These are phyloP conservation scores for Xanthoconium purpureum DNA, from an alignment of 768 basidiomycete species.

Conservation along the genomic window DNA sequence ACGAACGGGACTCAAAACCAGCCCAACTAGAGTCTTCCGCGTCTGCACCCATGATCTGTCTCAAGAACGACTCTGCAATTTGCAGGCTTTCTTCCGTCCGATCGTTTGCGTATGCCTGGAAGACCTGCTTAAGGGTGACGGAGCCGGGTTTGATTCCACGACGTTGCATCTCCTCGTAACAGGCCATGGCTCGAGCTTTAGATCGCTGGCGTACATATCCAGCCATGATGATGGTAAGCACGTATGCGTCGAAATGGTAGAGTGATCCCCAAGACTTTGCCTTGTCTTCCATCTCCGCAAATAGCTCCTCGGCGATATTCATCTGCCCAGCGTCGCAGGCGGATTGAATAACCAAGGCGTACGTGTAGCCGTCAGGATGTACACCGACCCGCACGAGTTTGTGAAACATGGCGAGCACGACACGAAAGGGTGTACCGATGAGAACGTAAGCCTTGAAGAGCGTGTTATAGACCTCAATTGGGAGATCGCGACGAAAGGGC, in stretches of 20 bases:
- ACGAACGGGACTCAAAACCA: constrained; percentile 37
- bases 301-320: constrained; percentile 61
- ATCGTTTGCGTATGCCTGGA: constrained; percentile 58
- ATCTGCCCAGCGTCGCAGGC: constrained; percentile 73
- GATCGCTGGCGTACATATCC: constrained; percentile 62
- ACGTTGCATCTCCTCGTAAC: constrained; percentile 69
- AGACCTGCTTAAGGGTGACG: constrained; percentile 64
- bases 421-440: constrained; percentile 70
- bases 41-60: constrained; percentile 42
- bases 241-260: constrained; percentile 50
- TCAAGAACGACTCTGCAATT: constrained; percentile 66
- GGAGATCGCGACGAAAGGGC: constrained; percentile 38
- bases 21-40: constrained; percentile 38
- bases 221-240: constrained; percentile 72
- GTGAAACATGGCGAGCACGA: constrained; percentile 61
- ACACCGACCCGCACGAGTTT: constrained; percentile 48
- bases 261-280: constrained; percentile 33
- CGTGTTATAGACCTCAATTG: constrained; percentile 68
- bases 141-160: constrained; percentile 66
- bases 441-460: constrained; percentile 82
- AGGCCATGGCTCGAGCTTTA: constrained; percentile 50
- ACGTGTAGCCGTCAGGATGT: constrained; percentile 61
- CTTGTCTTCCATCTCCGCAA: constrained; percentile 62
- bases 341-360: constrained; percentile 72
- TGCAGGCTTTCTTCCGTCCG: constrained; percentile 47